Evolutionary conservation across 805 yeast genomes (phyloP), one percentile per base, ranked within the genome.

Genomic region (Teunomyces panamensis): DNA sequence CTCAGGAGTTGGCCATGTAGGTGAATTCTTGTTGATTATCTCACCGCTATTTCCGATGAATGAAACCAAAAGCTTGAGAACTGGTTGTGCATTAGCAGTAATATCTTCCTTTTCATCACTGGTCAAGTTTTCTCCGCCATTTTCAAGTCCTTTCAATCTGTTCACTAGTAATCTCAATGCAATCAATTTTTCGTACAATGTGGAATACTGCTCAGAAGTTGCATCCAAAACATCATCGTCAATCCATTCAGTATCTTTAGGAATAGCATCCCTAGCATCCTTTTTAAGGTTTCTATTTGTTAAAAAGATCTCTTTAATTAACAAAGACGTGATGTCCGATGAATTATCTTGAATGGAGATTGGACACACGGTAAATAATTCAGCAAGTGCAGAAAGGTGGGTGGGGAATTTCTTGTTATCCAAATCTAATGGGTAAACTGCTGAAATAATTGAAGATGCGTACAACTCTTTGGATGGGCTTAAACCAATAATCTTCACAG

Each of bases 11-110:
- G 86, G 83, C 54, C 65, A 73, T 13, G 67, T 64, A 8, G 64
- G 68, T 4, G 73, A 56, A 46, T 73, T 72, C 20, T 49, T 64
- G 61, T 45, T 77, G 52, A 84, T 79, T 29, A 89, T 75, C 57
- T 90, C 96, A 27, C 96, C 96, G 39, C 87, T 86, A 59, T 84
- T 84, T 1, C 83, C 80, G 43, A 89, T 79, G 30, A 87, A 69
- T 1, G 89, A 80, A 30, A 80, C 71, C 28, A 89, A 71, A 26
- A 89, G 65, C 56, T 85, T 87, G 51, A 89, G 64, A 0, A 87
- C 82, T 11, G 89, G 88, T 47, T 75, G 79, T 0, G 85, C 80
- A 36, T 74, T 71, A 3, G 56, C 65, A 2, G 75, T 64, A 2
- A 75, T 61, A 9, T 70, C 65, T 9, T 64, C 68, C 3, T 72